Conservation (phyloP, 2,329 filamentous ascomycete genomes). For the Geosmithia flava region DNA sequence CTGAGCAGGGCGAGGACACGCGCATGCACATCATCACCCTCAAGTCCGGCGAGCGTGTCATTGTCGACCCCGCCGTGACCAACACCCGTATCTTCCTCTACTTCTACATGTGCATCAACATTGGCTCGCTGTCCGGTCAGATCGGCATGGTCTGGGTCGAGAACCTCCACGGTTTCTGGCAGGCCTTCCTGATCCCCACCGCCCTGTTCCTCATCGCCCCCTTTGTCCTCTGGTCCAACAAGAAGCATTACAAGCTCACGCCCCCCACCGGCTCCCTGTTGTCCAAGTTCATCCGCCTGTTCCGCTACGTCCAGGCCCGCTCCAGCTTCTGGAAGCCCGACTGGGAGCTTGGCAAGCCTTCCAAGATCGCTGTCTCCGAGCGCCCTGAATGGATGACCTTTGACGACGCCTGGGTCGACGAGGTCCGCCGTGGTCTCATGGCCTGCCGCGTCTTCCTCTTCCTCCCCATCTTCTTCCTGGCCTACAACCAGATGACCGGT, state of each 20-base stretch:
- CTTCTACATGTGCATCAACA: conserved; percentile 46
- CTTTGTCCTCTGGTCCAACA: conserved; percentile 45
- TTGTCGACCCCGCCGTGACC: conserved; percentile 58
- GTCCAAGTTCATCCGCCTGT: conserved; percentile 51
- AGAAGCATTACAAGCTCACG: conserved; percentile 45
- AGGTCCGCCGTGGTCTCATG: conserved; percentile 56
- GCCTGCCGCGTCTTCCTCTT: conserved; percentile 63
- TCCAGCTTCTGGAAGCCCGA: conserved; percentile 52
- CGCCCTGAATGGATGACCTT: conserved; percentile 69
- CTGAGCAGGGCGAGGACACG: conserved; percentile 54
- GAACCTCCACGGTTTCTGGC: conserved; percentile 66
- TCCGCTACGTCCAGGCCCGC: conserved; percentile 48
- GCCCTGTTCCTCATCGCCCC: conserved; percentile 51
- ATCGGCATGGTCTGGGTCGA: conserved; percentile 59
- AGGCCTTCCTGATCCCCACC: conserved; percentile 57
- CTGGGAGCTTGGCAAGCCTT: conserved; percentile 61
- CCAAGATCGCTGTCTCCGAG: conserved; percentile 36
- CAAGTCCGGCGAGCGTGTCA: conserved; percentile 48
- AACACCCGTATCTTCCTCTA: conserved; percentile 58
- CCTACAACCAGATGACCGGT: conserved; percentile 47
- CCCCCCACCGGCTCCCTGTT: conserved; percentile 64
- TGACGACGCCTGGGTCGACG: conserved; percentile 73
- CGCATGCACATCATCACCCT: conserved; percentile 43
- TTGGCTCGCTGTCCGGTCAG: conserved; percentile 49
- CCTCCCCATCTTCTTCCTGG: conserved; percentile 50